Evolutionary conservation across 306 rosid species (phyloP).

Genomic region (Malus fusca): DNA sequence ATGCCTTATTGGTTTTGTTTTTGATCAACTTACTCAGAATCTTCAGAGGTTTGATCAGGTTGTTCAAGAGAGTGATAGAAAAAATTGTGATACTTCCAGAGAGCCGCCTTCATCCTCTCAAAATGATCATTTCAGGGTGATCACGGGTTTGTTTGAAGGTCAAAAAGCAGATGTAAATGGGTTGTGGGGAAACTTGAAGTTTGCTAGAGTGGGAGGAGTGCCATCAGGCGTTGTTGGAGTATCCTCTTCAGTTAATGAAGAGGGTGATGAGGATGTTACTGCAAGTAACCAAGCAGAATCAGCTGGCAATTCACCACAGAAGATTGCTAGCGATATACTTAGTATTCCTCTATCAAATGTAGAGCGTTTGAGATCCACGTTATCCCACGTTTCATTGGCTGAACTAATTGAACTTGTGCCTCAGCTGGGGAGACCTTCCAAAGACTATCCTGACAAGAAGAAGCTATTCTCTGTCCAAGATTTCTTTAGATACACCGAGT

Average conservation of each 20-base stretch:
- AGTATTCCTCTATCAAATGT: conserved; percentile 93
- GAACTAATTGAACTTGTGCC: conserved; percentile 90
- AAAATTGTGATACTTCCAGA: conserved; percentile 23
- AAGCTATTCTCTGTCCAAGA: conserved; percentile 85
- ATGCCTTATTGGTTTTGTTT: conserved; percentile 63
- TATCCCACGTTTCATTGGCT: conserved; percentile 78
- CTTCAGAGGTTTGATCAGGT: conserved; percentile 56
- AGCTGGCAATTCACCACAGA: conserved; percentile 67
- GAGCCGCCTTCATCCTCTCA: conserved; percentile 19
- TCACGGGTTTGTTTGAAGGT: conserved; percentile 57
- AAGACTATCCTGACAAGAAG: conserved; percentile 98
- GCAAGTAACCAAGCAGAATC: conserved; percentile 49
- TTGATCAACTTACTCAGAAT: conserved; percentile 58
- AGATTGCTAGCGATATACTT: conserved; percentile 67
- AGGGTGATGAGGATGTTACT: conserved; percentile 39
- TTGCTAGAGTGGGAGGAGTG: conserved; percentile 89
- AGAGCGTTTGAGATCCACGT: conserved; percentile 87
- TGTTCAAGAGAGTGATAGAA: conserved; percentile 25
- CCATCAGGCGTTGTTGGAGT: conserved; percentile 65
- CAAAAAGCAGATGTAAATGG: conserved; percentile 60
- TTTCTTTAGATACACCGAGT: conserved; percentile 94
- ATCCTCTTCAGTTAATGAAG: conserved; percentile 50
- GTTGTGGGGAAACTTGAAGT: conserved; percentile 80
- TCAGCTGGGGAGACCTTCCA: conserved; percentile 62
- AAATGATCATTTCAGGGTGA: conserved; percentile 49